Percentiles rank a stretch among this genome's conserved stretches.
These are phyloP conservation scores for Tuber umbilicatum DNA, from an alignment of 495 filamentous ascomycete species.

Conservation along the genomic window DNA sequence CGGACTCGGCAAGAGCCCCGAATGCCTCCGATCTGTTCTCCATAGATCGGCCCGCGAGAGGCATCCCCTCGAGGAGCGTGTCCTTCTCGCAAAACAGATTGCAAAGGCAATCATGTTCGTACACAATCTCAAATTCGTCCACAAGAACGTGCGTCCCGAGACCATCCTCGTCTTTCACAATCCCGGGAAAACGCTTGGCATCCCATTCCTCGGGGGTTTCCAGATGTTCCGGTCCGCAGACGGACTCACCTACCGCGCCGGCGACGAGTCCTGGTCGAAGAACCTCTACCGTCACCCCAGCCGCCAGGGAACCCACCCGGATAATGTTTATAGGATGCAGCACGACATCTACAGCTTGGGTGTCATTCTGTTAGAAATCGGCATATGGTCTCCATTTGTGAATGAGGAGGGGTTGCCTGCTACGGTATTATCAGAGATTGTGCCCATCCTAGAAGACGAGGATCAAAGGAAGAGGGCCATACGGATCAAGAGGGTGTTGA, in stretches of 20 bases:
- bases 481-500: constrained; percentile 45
- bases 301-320: constrained; percentile 46
- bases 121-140: constrained; percentile 51
- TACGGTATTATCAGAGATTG: background rate
- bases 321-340: constrained; percentile 51
- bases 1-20: background rate
- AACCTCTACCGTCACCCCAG: constrained; percentile 56
- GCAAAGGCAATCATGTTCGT: constrained; percentile 48
- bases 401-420: background rate
- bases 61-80: constrained; percentile 40
- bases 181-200: constrained; percentile 22
- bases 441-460: constrained; percentile 14
- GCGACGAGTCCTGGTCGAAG: constrained; percentile 46
- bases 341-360: constrained; percentile 63
- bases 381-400: constrained; percentile 53
- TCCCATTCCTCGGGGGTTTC: constrained; percentile 50
- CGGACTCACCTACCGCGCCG: constrained; percentile 42
- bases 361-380: constrained; percentile 57
- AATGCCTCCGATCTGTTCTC: constrained; percentile 37
- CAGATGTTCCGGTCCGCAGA: constrained; percentile 47
- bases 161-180: constrained; percentile 47
- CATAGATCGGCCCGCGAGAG: constrained; percentile 27
- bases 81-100: constrained; percentile 47
- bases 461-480: constrained; percentile 21
- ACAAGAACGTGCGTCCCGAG: constrained; percentile 56